Conservation (phyloP, 345 rosid genomes). For the Abelmoschus esculentus region DNA sequence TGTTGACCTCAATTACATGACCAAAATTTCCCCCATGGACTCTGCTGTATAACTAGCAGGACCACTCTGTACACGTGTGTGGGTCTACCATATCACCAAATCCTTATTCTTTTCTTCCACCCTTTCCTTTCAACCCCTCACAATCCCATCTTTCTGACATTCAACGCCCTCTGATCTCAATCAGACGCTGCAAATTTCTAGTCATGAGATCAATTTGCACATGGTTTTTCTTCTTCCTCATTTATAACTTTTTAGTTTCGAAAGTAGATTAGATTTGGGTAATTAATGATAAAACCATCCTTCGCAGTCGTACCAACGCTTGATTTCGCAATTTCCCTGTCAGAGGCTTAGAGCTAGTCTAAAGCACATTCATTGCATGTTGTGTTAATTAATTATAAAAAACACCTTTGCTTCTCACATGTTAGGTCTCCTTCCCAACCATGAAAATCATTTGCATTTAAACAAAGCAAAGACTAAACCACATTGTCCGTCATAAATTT, state of each 20-base stretch:
- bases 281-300: background rate
- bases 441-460: slow-evolving; percentile 8
- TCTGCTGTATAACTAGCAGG: slow-evolving; percentile 4
- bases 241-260: too few relatives aligned
- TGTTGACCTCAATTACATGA: slow-evolving; percentile 41
- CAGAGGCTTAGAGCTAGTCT: background rate
- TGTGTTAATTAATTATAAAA: background rate
- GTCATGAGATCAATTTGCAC: background rate
- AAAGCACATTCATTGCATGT: background rate
- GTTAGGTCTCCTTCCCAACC: background rate
- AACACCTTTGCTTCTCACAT: background rate
- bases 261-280: too few relatives aligned
- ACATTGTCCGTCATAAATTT: background rate
- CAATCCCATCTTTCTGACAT: background rate
- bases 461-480: background rate
- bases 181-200: background rate
- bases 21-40: slow-evolving; percentile 27
- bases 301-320: background rate
- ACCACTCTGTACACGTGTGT: slow-evolving; percentile 46
- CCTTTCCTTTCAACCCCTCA: too few relatives aligned
- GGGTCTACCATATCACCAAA: slow-evolving; percentile 31
- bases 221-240: background rate
- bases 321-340: background rate
- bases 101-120: slow-evolving; percentile 14
- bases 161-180: slow-evolving; percentile 7